phyloP scores from a whole-genome alignment of 2,329 filamentous ascomycete genomes.

The Fusarium newnesense region DNA sequence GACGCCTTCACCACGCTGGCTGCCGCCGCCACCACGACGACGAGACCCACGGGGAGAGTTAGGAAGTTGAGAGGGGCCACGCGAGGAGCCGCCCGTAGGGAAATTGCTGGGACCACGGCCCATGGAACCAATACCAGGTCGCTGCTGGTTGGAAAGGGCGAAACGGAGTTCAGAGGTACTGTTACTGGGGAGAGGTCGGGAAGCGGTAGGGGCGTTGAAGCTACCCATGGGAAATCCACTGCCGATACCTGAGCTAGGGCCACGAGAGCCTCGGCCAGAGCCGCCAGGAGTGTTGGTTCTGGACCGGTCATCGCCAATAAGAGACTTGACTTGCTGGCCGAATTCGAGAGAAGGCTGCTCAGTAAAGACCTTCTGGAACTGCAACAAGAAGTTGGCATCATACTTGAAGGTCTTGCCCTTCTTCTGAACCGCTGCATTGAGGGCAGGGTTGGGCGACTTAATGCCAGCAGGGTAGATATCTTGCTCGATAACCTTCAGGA shows the following conservation, averaged over 20 bases:
- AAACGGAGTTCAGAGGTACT: constrained; percentile 85
- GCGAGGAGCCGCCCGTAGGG: constrained; percentile 71
- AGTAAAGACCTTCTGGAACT: constrained; percentile 95
- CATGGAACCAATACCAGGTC: constrained; percentile 50
- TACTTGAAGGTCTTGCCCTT: constrained; percentile 91
- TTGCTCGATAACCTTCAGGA: constrained; percentile 82
- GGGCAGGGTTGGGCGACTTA: constrained; percentile 87
- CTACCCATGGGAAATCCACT: constrained; percentile 73
- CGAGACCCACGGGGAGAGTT: constrained; percentile 70
- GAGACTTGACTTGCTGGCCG: constrained; percentile 87
- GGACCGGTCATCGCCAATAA: constrained; percentile 78
- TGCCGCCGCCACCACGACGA: constrained; percentile 47
- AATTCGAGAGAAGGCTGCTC: constrained; percentile 97
- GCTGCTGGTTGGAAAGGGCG: constrained; percentile 62
- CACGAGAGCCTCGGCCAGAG: constrained; percentile 26
- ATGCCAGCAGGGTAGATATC: constrained; percentile 86
- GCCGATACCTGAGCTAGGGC: constrained; percentile 40
- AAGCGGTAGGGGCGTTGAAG: constrained; percentile 64
- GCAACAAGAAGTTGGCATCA: constrained; percentile 92
- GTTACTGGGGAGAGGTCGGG: constrained; percentile 73
- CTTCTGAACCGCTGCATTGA: constrained; percentile 82
- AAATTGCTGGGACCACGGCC: constrained; percentile 64
- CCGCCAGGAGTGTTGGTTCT: constrained; percentile 38
- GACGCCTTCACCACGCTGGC: constrained; percentile 68
- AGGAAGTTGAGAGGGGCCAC: constrained; percentile 46